Conservation (phyloP, 345 rosid genomes). For the Camelina hispida region DNA sequence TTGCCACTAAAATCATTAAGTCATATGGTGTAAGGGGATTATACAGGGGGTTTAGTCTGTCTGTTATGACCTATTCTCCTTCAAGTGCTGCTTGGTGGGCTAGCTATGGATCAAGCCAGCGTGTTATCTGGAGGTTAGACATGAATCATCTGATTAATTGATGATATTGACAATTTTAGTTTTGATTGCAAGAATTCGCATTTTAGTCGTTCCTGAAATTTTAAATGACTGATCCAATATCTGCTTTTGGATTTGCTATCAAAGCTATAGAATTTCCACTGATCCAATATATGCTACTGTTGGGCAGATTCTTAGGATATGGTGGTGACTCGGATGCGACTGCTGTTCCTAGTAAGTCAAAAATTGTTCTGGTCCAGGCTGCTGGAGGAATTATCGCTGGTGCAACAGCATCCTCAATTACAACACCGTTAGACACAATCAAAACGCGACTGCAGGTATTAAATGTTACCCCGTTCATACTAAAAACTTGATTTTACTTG, state of each 20-base stretch:
- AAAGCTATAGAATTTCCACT: constrained; percentile 5
- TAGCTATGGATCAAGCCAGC: constrained; percentile 95
- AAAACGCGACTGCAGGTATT: constrained; percentile 95
- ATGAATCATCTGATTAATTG: constrained; percentile 13
- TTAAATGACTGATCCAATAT: constrained; percentile 4
- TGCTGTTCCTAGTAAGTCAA: constrained; percentile 58
- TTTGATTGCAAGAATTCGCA: constrained; percentile 14
- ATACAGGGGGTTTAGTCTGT: constrained; percentile 94
- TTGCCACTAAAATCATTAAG: constrained; percentile 76
- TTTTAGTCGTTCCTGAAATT: not conserved
- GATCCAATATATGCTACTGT: constrained; percentile 37
- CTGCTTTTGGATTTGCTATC: constrained; percentile 16
- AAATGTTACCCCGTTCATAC: not conserved
- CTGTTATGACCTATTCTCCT: constrained; percentile 93
- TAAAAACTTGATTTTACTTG: not conserved
- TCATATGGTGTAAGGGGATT: constrained; percentile 85
- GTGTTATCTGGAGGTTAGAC: constrained; percentile 87
- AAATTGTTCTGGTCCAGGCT: constrained; percentile 80
- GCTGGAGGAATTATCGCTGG: constrained; percentile 93
- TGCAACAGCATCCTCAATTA: constrained; percentile 91
- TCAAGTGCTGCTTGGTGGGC: constrained; percentile 99
- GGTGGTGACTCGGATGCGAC: constrained; percentile 53
- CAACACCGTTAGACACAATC: constrained; percentile 94
- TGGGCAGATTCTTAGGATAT: constrained; percentile 69
- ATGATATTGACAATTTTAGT: not conserved